Percentiles rank a stretch among this genome's conserved stretches.
phyloP scores from a whole-genome alignment of 2,329 filamentous ascomycete species.

The Ophiocordyceps sinensis region DNA sequence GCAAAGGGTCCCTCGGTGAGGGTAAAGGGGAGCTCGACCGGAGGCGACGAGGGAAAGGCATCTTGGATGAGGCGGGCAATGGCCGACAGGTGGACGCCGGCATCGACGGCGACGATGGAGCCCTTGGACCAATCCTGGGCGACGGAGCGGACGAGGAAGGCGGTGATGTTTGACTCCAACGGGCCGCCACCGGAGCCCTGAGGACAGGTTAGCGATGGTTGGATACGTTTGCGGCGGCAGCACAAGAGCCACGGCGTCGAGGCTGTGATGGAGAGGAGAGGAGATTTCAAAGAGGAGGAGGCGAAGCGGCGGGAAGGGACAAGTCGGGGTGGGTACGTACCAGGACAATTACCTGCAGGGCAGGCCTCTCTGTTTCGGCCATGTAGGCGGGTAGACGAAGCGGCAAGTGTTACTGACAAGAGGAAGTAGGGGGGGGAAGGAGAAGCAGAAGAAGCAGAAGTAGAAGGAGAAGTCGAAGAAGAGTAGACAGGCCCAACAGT shows the following conservation, averaged over 20 bases:
- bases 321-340: slow-evolving; percentile 34
- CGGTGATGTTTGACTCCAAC: slow-evolving; percentile 77
- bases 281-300: too few relatives aligned
- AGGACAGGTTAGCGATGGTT: slow-evolving; percentile 11
- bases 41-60: slow-evolving; percentile 23
- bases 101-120: slow-evolving; percentile 84
- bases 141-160: slow-evolving; percentile 73
- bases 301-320: neutral
- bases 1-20: slow-evolving; percentile 62
- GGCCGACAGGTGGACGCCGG: slow-evolving; percentile 74
- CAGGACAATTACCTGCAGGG: slow-evolving; percentile 61
- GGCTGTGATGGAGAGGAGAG: neutral
- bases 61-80: slow-evolving; percentile 66
- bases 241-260: too few relatives aligned
- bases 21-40: slow-evolving; percentile 28
- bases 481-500: too few relatives aligned
- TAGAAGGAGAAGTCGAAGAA: too few relatives aligned
- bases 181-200: slow-evolving; percentile 86
- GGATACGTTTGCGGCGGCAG: too few relatives aligned
- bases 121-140: slow-evolving; percentile 66
- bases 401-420: too few relatives aligned
- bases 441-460: too few relatives aligned
- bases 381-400: slow-evolving; percentile 3
- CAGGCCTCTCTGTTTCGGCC: slow-evolving; percentile 23
- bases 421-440: too few relatives aligned